Evolutionary conservation across 2,329 filamentous ascomycete species (phyloP).

Genomic region (Cladosporium sp.): DNA sequence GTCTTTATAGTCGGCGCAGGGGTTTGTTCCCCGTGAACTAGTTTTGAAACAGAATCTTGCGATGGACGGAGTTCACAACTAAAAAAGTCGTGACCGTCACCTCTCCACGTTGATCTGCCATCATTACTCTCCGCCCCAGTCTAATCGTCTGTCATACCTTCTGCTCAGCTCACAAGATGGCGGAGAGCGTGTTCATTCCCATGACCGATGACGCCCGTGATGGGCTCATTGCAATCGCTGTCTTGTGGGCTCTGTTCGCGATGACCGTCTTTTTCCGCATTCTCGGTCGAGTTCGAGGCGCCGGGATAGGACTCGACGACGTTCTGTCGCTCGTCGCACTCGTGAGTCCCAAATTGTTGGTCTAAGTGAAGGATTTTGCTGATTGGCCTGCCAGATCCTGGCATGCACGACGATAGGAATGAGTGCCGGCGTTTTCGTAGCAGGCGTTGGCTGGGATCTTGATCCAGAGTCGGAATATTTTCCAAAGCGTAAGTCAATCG

Average conservation of each 20-base stretch:
- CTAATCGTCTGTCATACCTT: neutral
- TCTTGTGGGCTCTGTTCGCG: neutral
- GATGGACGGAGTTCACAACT: too few species aligned
- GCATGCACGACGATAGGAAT: constrained; percentile 5
- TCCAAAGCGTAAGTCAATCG: constrained; percentile 1
- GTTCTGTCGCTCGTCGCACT: constrained; percentile 6
- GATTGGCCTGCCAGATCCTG: neutral
- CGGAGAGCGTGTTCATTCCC: neutral
- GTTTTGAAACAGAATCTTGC: too few species aligned
- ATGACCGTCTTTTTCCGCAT: neutral
- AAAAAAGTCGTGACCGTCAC: too few species aligned
- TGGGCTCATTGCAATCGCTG: neutral
- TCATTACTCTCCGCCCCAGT: too few species aligned
- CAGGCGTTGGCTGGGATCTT: constrained; percentile 1
- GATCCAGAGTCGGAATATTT: neutral
- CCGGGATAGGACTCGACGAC: constrained; percentile 5
- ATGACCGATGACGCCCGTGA: constrained; percentile 6
- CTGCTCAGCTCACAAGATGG: neutral
- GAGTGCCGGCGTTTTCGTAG: constrained; percentile 1
- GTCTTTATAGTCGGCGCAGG: too few species aligned
- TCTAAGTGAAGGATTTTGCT: too few species aligned
- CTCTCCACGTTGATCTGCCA: too few species aligned
- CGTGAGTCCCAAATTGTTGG: neutral
- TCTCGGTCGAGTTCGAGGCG: constrained; percentile 4
- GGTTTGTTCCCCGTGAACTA: too few species aligned